Evolutionary conservation across 1,139 yeast genomes (phyloP), one percentile per base, ranked within the genome.

Genomic region (Pichia sp.): DNA sequence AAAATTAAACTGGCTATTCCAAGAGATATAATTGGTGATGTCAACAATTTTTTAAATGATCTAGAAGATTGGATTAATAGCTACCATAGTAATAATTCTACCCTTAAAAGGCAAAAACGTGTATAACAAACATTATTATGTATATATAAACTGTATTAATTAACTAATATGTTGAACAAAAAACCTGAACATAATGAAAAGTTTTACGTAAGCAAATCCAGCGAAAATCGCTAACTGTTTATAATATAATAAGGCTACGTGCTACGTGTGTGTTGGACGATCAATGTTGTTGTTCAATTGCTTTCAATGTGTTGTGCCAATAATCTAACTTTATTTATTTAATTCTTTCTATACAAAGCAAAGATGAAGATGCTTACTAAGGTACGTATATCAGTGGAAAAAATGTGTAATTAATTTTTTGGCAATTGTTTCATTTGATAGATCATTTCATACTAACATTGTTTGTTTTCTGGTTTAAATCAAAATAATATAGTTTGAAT

Each of bases 311-410:
- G 22, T 23, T 5, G 26, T 11, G 26, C 16, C 16, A 16, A 16
- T 16, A 16, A 16, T 16, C 16, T 16, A 16, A 16, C 16, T 16
- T 10, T 11, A 22, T 20, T 22, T 25, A 6, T 22, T 23, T 23
- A 16, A 5, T 11, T 22, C 16, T 22, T 5, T 32, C 7, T 25
- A 32, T 16, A 23, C 16, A 32, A n/a, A 5, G 25, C 35, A 32
- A 32, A 32, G 26, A 89, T 89, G 97, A 89, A 89, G 87, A 85
- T 89, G 96, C 78, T 89, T 64, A 89, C 96, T 47, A 89, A 80
- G 71, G 80, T 74, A 68, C 42, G 78, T 35, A 22, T 7, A 10
- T 31, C 1, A 9, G 4, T 4, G 3, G 11, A 32, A 4, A 16
- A 30, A 20, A 20, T 20, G 16, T 3, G 5, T 16, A 30, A 16